A percentile compares a stretch with the other conserved stretches of the same genome.
Evolutionary conservation across 2,329 filamentous ascomycete genomes (phyloP).

Genomic region (Diaporthe citriasiana): DNA sequence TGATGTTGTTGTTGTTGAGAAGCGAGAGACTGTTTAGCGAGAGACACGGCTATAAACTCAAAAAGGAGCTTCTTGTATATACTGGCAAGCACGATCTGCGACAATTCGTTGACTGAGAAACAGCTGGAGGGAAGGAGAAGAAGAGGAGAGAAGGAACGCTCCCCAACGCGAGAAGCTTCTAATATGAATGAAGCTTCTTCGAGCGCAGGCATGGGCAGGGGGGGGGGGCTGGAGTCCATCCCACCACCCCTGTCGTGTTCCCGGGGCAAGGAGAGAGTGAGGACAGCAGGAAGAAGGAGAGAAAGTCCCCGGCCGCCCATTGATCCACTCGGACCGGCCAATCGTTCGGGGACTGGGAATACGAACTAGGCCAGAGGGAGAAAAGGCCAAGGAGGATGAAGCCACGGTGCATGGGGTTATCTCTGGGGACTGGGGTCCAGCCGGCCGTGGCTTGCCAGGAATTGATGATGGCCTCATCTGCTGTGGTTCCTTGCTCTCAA

Average conservation of each 20-base stretch:
- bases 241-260: slow-evolving; percentile 17
- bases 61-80: background rate
- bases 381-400: slow-evolving; percentile 22
- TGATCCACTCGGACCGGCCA: slow-evolving; percentile 33
- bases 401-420: slow-evolving; percentile 33
- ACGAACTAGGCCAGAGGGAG: slow-evolving; percentile 30
- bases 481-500: slow-evolving; percentile 19
- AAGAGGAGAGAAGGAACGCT: slow-evolving; percentile 14
- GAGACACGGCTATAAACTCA: slow-evolving; percentile 10
- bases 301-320: slow-evolving; percentile 16
- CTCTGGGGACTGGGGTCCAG: slow-evolving; percentile 6
- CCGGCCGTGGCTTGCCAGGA: slow-evolving; percentile 18
- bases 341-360: background rate
- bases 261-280: slow-evolving; percentile 1
- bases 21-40: slow-evolving; percentile 32
- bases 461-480: slow-evolving; percentile 39
- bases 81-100: slow-evolving; percentile 28
- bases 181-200: slow-evolving; percentile 36
- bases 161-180: slow-evolving; percentile 32
- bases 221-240: slow-evolving; percentile 4
- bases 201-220: slow-evolving; percentile 17
- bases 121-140: slow-evolving; percentile 17
- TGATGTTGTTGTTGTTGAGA: slow-evolving; percentile 10
- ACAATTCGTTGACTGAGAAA: slow-evolving; percentile 29
- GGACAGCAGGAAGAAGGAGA: slow-evolving; percentile 8